Conservation (phyloP, 2,329 filamentous ascomycete species). For the Penicillium sp. region DNA sequence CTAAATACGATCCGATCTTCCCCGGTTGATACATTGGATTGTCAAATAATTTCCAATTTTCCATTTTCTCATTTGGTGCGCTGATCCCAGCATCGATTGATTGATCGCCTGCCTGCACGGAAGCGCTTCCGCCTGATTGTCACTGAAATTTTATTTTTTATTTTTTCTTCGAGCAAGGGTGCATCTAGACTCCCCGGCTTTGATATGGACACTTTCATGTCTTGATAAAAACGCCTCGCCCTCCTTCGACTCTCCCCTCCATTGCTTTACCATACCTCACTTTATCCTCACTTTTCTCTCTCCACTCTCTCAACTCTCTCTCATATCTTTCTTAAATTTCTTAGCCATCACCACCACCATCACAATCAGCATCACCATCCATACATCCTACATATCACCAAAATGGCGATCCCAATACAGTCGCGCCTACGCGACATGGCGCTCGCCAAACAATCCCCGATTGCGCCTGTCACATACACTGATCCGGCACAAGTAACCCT, state of each 20-base stretch:
- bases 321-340: not conserved
- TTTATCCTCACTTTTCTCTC: not conserved
- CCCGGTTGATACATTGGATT: constrained; percentile 2
- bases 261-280: constrained; percentile 1
- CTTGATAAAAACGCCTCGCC: constrained; percentile 18
- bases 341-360: too few relatives aligned
- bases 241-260: constrained; percentile 1
- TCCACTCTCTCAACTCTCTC: not conserved
- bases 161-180: constrained; percentile 19
- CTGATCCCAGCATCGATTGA: constrained; percentile 8
- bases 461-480: constrained; percentile 21
- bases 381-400: constrained; percentile 1
- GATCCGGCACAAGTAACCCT: constrained; percentile 22
- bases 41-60: constrained; percentile 1
- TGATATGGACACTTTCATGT: constrained; percentile 11
- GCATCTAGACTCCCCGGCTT: constrained; percentile 26
- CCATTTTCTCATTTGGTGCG: not conserved
- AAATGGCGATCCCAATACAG: constrained; percentile 23
- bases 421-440: constrained; percentile 20
- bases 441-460: constrained; percentile 15
- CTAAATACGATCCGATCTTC: constrained; percentile 1
- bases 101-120: constrained; percentile 13
- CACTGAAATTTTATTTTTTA: constrained; percentile 1
- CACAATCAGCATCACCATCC: not conserved
- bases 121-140: constrained; percentile 12